Percentiles rank a stretch among this genome's conserved stretches.
phyloP scores from a whole-genome alignment of 805 yeast species.

The Lipomyces mesembrius region DNA sequence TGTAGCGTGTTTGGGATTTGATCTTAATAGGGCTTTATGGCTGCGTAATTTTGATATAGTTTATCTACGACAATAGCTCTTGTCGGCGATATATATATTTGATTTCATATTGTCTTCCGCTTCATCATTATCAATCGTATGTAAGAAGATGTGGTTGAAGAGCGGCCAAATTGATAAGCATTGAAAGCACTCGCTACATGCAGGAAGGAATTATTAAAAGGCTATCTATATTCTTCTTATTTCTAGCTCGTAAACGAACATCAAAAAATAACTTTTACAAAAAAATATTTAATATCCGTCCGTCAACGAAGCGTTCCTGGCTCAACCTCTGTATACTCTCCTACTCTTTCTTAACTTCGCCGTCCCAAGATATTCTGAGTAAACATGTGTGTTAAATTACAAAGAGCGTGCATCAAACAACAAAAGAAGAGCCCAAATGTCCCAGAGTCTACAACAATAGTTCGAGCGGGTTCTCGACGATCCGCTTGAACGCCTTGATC shows the following conservation, averaged over 20 bases:
- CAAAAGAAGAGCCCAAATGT: conserved; percentile 6
- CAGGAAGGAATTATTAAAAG: neutral
- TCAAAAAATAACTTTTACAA: conserved; percentile 11
- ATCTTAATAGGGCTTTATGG: neutral
- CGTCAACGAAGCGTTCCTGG: neutral
- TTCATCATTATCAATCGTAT: too few species aligned
- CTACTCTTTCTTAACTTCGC: neutral
- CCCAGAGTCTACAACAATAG: conserved; percentile 64
- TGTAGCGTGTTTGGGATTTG: conserved; percentile 6
- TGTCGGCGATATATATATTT: neutral
- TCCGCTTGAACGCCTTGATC: conserved; percentile 88
- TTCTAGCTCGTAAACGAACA: conserved; percentile 1
- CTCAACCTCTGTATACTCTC: neutral
- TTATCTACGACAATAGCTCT: neutral
- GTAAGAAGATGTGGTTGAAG: neutral
- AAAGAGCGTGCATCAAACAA: neutral
- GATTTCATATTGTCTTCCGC: conserved; percentile 1
- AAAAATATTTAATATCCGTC: conserved; percentile 9
- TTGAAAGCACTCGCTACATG: neutral
- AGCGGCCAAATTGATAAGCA: too few species aligned
- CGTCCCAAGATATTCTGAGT: neutral
- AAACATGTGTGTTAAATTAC: conserved; percentile 2
- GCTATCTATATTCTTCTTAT: neutral
- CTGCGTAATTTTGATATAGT: neutral
- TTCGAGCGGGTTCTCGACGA: conserved; percentile 95